Percentiles rank a stretch among this genome's conserved stretches.
phyloP scores from a whole-genome alignment of 108 stramenopile species.

The Heterococcus sp. region DNA sequence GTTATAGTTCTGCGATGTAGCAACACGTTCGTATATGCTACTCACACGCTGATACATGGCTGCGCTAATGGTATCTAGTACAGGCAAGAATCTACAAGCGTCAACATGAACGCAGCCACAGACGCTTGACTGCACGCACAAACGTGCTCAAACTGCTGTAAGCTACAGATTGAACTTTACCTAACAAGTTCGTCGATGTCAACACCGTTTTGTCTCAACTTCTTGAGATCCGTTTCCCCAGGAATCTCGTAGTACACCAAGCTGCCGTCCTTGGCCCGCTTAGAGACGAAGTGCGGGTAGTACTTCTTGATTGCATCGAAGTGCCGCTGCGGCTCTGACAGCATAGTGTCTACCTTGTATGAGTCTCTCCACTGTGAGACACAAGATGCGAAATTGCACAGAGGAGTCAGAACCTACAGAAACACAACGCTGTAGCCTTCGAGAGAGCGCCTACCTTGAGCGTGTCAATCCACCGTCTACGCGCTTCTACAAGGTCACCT shows the following conservation, averaged over 20 bases:
- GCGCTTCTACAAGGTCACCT: slow-evolving; percentile 38
- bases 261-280: slow-evolving; percentile 36
- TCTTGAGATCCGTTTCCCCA: slow-evolving; percentile 34
- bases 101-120: too few relatives aligned
- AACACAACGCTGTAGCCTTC: background rate
- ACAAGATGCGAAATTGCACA: background rate
- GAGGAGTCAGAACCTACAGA: too few relatives aligned
- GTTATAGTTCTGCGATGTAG: too few relatives aligned
- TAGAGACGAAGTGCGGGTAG: slow-evolving; percentile 50
- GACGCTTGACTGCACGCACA: too few relatives aligned
- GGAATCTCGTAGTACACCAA: slow-evolving; percentile 54
- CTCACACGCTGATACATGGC: too few relatives aligned
- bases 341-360: slow-evolving; percentile 44
- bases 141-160: too few relatives aligned
- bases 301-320: slow-evolving; percentile 52
- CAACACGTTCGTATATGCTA: too few relatives aligned
- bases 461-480: slow-evolving; percentile 51
- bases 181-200: slow-evolving; percentile 35
- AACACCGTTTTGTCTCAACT: slow-evolving; percentile 47
- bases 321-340: slow-evolving; percentile 45
- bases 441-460: slow-evolving; percentile 27
- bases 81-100: too few relatives aligned
- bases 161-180: background rate
- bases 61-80: too few relatives aligned
- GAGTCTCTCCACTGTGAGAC: slow-evolving; percentile 47